phyloP scores from a whole-genome alignment of 225 moss, liverwort and hornwort species.

The Pseudisothecium myosuroides region DNA sequence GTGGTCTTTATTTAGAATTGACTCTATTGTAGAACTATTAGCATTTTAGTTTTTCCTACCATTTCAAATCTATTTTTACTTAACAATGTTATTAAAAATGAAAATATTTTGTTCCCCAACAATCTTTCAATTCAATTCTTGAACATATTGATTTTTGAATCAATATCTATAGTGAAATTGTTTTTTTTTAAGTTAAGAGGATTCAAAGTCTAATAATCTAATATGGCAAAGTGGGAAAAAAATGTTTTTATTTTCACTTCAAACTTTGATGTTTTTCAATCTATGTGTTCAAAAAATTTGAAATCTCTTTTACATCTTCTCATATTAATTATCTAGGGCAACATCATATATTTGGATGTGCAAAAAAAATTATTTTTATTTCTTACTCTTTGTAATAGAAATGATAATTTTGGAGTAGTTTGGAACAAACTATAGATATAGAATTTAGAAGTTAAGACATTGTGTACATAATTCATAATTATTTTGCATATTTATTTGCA shows the following conservation, averaged over 20 bases:
- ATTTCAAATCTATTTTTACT: neutral
- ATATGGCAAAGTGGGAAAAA: neutral
- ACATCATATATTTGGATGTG: neutral
- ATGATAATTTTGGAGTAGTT: neutral
- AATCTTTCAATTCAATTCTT: neutral
- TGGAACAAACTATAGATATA: neutral
- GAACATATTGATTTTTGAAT: neutral
- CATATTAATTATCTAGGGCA: neutral
- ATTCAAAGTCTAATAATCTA: neutral
- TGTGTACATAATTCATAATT: neutral
- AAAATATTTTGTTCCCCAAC: neutral
- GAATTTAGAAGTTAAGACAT: neutral
- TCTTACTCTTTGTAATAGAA: neutral
- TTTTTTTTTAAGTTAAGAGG: neutral
- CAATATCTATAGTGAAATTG: neutral
- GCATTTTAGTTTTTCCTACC: neutral
- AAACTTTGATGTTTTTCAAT: neutral
- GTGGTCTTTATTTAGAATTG: no score
- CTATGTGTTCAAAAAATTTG: neutral
- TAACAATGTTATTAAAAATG: neutral
- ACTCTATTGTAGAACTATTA: neutral
- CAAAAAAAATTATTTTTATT: neutral
- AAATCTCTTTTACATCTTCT: neutral
- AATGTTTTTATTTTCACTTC: neutral
- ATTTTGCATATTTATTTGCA: neutral